phyloP scores from a whole-genome alignment of 345 rosid species.

The thale cress (Arabidopsis thaliana) region DNA sequence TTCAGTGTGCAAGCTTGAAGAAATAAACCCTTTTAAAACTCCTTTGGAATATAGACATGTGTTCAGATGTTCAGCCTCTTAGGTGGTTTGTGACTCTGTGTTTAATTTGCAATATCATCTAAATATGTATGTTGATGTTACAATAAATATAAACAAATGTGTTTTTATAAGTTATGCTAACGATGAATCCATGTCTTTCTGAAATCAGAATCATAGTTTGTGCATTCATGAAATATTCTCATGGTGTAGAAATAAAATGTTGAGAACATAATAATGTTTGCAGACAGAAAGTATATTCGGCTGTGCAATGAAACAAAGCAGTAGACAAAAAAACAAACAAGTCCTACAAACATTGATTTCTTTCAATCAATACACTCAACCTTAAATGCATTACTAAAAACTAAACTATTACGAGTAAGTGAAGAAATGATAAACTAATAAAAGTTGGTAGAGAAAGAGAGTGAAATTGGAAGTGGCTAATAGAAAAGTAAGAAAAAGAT shows the following conservation, averaged over 20 bases:
- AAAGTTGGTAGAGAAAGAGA: not conserved
- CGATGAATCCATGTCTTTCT: not conserved
- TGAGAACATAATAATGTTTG: not conserved
- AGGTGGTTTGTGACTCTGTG: constrained; percentile 36
- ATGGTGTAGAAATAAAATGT: not conserved
- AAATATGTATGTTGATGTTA: constrained; percentile 33
- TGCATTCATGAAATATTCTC: not conserved
- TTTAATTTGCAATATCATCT: constrained; percentile 13
- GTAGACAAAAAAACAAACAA: constrained; percentile 40
- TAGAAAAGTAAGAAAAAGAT: constrained; percentile 20
- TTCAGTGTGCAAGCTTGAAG: constrained; percentile 60
- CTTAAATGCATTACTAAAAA: constrained; percentile 27
- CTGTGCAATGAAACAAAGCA: constrained; percentile 18
- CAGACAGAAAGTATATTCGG: constrained; percentile 36
- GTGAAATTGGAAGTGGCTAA: constrained; percentile 29
- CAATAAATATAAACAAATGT: constrained; percentile 27
- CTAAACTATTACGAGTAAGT: constrained; percentile 9
- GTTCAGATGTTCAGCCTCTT: constrained; percentile 27
- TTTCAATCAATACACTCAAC: constrained; percentile 32
- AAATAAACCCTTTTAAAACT: not conserved
- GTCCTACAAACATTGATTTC: constrained; percentile 29
- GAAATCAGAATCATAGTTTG: not conserved
- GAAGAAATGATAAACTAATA: not conserved
- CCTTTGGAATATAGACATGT: not conserved
- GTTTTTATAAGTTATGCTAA: not conserved